phyloP scores from a whole-genome alignment of 108 stramenopile genomes.

The Phaeodactylum tricornutum region DNA sequence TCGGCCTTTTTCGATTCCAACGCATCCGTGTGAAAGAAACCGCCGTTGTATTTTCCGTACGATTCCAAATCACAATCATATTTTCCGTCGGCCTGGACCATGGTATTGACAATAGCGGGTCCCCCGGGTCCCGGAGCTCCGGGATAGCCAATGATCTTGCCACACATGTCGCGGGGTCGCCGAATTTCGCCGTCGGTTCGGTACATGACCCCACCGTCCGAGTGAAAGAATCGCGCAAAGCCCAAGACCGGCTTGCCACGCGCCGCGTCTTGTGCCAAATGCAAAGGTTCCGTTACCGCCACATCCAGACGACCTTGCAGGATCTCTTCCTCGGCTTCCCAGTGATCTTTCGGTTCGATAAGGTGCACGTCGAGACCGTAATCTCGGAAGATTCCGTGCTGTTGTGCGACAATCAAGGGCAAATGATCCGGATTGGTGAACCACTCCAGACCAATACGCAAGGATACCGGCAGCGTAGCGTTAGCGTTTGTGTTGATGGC shows the following conservation, averaged over 20 bases:
- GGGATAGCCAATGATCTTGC: constrained; percentile 36
- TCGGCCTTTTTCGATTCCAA: constrained; percentile 31
- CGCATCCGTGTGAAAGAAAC: constrained; percentile 43
- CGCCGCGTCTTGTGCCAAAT: constrained; percentile 41
- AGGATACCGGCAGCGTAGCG: too few species aligned
- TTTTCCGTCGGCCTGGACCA: constrained; percentile 47
- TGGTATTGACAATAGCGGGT: constrained; percentile 46
- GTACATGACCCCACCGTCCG: constrained; percentile 48
- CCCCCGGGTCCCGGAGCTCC: constrained; percentile 42
- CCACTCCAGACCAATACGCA: constrained; percentile 40
- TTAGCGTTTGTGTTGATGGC: too few species aligned
- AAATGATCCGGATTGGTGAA: constrained; percentile 43
- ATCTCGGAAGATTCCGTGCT: constrained; percentile 29
- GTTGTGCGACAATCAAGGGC: constrained; percentile 31
- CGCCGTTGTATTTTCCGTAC: constrained; percentile 39
- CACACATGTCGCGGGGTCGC: constrained; percentile 44
- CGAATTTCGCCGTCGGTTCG: constrained; percentile 14
- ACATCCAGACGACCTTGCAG: constrained; percentile 35
- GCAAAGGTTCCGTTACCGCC: constrained; percentile 40
- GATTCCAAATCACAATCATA: constrained; percentile 25
- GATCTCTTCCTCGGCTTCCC: constrained; percentile 53
- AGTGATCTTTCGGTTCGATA: constrained; percentile 41
- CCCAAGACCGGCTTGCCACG: constrained; percentile 33
- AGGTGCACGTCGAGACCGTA: constrained; percentile 28
- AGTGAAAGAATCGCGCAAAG: constrained; percentile 42